phyloP scores from a whole-genome alignment of 1,139 yeast species.

The Saccharomyces hybrid region DNA sequence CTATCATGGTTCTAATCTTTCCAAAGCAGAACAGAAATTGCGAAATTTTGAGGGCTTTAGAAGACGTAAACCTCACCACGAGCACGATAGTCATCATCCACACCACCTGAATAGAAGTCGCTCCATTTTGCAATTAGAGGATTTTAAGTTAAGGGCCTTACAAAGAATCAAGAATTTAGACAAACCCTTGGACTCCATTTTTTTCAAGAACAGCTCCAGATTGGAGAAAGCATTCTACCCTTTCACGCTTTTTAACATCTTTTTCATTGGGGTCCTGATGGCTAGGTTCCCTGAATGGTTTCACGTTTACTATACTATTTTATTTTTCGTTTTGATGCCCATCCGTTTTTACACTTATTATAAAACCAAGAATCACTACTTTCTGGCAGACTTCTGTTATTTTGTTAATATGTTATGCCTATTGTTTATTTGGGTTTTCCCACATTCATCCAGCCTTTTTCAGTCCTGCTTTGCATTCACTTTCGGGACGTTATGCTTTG shows the following conservation, averaged over 20 bases:
- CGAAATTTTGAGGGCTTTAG: no score
- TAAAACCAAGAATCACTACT: conserved; percentile 73
- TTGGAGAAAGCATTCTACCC: conserved; percentile 84
- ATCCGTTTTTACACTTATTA: conserved; percentile 77
- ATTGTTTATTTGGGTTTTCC: conserved; percentile 74
- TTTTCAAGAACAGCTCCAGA: conserved; percentile 42
- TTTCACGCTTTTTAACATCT: conserved; percentile 58
- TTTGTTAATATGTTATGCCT: conserved; percentile 71
- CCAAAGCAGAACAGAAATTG: no score
- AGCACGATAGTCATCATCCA: no score
- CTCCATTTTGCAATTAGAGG: conserved; percentile 12
- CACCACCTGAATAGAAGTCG: no score
- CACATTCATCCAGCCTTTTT: conserved; percentile 62
- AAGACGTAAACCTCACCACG: no score
- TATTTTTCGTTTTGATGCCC: conserved; percentile 66
- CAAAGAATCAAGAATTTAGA: conserved; percentile 19
- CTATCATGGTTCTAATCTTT: no score
- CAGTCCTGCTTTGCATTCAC: conserved; percentile 83
- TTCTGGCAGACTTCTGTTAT: conserved; percentile 88
- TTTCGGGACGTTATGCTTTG: conserved; percentile 85
- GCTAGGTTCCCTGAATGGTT: conserved; percentile 73
- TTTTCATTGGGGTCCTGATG: conserved; percentile 65
- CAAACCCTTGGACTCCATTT: conserved; percentile 19
- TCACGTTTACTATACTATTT: conserved; percentile 64
- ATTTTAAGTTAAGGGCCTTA: conserved; percentile 14